A percentile compares a stretch with the other conserved stretches of the same genome.
These are phyloP conservation scores for Nothophoma quercina DNA, from an alignment of 2,329 filamentous ascomycete species.

Conservation along the genomic window DNA sequence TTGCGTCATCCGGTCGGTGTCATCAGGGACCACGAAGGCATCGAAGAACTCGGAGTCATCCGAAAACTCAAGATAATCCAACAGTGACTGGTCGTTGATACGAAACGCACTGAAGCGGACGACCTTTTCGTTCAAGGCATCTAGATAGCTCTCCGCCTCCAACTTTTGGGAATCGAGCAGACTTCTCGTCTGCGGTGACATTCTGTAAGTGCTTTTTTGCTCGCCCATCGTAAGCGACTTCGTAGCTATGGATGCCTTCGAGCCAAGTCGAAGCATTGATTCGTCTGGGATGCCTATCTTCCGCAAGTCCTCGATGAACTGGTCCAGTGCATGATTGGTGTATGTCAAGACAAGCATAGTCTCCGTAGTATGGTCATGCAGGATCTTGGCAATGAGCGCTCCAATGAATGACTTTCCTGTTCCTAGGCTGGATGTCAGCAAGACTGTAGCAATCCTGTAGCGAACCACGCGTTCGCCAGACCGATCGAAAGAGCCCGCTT, in stretches of 20 bases:
- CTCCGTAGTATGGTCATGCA: constrained; percentile 60
- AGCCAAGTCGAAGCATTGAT: constrained; percentile 69
- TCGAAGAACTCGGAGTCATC: constrained; percentile 62
- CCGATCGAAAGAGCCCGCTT: no score
- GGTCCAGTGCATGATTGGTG: constrained; percentile 64
- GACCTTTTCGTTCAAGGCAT: constrained; percentile 22
- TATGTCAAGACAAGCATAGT: constrained; percentile 71
- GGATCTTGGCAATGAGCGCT: constrained; percentile 64
- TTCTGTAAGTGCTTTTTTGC: constrained; percentile 47
- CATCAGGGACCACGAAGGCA: constrained; percentile 62
- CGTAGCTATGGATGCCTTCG: constrained; percentile 63
- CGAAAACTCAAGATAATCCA: constrained; percentile 63
- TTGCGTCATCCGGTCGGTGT: constrained; percentile 54
- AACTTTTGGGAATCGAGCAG: constrained; percentile 55
- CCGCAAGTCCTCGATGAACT: constrained; percentile 68
- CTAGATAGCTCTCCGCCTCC: constrained; percentile 45
- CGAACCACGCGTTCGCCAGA: no score
- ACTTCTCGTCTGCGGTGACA: constrained; percentile 45
- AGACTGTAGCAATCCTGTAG: not conserved
- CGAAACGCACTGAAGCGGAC: constrained; percentile 12
- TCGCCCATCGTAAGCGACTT: constrained; percentile 56
- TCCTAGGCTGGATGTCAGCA: constrained; percentile 52
- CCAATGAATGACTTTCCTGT: constrained; percentile 81
- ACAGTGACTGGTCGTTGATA: constrained; percentile 32
- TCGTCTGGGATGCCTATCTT: constrained; percentile 62